Base-by-base conservation (phyloP, 2,329 filamentous ascomycete genomes). In the Exophiala aquamarina region DNA sequence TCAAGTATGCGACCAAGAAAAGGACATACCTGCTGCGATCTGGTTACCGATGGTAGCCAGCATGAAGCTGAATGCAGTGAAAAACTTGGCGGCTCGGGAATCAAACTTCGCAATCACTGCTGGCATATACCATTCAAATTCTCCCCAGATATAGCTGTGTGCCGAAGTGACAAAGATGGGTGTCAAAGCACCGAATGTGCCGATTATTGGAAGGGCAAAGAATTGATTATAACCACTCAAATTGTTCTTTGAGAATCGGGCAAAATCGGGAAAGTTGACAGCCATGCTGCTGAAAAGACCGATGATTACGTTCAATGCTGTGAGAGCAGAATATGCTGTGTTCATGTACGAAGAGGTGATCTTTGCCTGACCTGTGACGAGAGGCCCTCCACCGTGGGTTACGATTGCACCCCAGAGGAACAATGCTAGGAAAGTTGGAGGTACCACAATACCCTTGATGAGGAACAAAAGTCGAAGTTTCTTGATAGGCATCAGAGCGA, bases 231-330 rank as follows among this genome's bases (percentile, higher is more conserved):
- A 64, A 31, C 70, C 69, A 1, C 57, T 60, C 14, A 71, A 59
- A n/a, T 59, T 63, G 38, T 70, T 68, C 57, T 70, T 72, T 36
- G 62, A 69, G 52, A 71, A 71, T 2, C 69, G 62, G 13, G 66
- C 66, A 44, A 71, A 70, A 59, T 71, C 69, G 4, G 73, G 67
- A 61, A 77, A 76, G 58, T 78, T 78, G 45, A 77, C 70, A 1
- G 73, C 73, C 48, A 75, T 66, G 18, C 70, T 73, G 10, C 65
- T 69, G 61, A 75, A 77, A 8, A 74, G 68, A 14, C 75, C 74
- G 17, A 74, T 75, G 23, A 77, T 73, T 11, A 67, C 70, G 32
- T 72, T 74, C 43, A 75, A 59, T 3, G 68, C 69, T 2, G 71
- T 69, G 15, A 75, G 54, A 13, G 64, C 67, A 2, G 69, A 70